Conservation (phyloP, 2,329 filamentous ascomycete species). For the Monilinia polystroma region DNA sequence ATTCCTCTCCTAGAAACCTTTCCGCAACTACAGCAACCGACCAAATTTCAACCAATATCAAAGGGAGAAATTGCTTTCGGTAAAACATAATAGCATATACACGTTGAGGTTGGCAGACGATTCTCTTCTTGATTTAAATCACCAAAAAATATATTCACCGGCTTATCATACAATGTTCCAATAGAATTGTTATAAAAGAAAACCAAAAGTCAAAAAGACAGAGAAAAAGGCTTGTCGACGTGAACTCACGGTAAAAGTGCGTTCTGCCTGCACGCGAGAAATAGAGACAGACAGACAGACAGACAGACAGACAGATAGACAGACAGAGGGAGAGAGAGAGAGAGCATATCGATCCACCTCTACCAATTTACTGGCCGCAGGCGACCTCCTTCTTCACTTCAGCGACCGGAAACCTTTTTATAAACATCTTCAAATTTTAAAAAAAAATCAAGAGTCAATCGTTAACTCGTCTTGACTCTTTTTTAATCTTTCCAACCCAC, state of each 20-base stretch:
- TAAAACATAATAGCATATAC: constrained; percentile 10
- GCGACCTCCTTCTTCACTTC: constrained; percentile 51
- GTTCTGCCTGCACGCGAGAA: constrained; percentile 33
- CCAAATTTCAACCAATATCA: background rate
- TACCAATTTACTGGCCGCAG: constrained; percentile 49
- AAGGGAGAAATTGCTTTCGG: constrained; percentile 18
- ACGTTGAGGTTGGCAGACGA: constrained; percentile 23
- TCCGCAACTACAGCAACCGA: constrained; percentile 20
- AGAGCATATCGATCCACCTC: constrained; percentile 31
- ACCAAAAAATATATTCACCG: constrained; percentile 6
- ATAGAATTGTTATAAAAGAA: constrained; percentile 10
- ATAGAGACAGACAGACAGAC: background rate
- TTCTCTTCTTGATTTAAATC: background rate
- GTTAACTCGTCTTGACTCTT: constrained; percentile 42
- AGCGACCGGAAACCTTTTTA: constrained; percentile 36
- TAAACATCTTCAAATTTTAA: background rate
- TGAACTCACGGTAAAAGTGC: constrained; percentile 39
- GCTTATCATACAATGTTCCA: constrained; percentile 15
- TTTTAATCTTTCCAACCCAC: constrained; percentile 27
- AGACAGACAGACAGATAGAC: constrained; percentile 26
- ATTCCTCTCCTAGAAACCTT: constrained; percentile 20
- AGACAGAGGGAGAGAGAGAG: background rate
- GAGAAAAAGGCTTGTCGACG: constrained; percentile 4
- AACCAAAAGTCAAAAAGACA: no score
- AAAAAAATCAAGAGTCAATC: constrained; percentile 37